Base-by-base conservation (phyloP, 2,329 filamentous ascomycete genomes). In the Fusarium sp. region DNA sequence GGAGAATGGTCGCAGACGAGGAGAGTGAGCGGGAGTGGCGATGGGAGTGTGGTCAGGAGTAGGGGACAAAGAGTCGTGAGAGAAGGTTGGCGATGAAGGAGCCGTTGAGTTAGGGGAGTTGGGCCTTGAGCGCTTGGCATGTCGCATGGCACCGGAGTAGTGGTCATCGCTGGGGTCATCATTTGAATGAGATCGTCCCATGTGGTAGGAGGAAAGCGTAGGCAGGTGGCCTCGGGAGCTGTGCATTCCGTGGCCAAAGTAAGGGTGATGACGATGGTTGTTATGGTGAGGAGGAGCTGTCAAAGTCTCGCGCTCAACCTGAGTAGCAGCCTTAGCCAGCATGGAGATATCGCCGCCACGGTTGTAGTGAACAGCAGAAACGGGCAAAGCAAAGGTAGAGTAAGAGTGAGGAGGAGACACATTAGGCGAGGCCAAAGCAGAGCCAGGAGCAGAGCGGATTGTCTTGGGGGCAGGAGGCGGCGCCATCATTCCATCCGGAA, bases 11-110 rank as follows among this genome's bases (percentile, higher is more conserved):
- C 94, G 88, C 70, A 99, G 85, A 42, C 96, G 92, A 50, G 96
- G 96, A 19, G 94, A 97, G 79, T 98, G 96, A 42, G 94, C 95
- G 6, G 95, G 95, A 7, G 95, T 99, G 26, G 94, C 95, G 56
- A 98, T 89, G n/a, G 95, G 95, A n/a, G 96, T 98, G 83, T 97
- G 94, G 75, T 98, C 95, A 12, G 95, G 96, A 3, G 95, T 99
- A 6, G 95, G 96, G 11, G 95, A 98, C 45, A 95, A 86, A 12
- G 95, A 97, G 79, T 97, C 94, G 80, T 97, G 94, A 3, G 95
- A 97, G 78, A 97, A 97, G 5, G 94, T 97, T 24, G 95, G 95
- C 30, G 95, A 98, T 24, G 95, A 97, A 20, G 96, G 96, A 46
- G 95, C 95, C 3, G 95, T 98, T 10, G 94, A 97, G 80, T 96